Evolutionary conservation across 305 asterid genomes (phyloP), one percentile per base, ranked within the genome.

Genomic region (Lippia alba): DNA sequence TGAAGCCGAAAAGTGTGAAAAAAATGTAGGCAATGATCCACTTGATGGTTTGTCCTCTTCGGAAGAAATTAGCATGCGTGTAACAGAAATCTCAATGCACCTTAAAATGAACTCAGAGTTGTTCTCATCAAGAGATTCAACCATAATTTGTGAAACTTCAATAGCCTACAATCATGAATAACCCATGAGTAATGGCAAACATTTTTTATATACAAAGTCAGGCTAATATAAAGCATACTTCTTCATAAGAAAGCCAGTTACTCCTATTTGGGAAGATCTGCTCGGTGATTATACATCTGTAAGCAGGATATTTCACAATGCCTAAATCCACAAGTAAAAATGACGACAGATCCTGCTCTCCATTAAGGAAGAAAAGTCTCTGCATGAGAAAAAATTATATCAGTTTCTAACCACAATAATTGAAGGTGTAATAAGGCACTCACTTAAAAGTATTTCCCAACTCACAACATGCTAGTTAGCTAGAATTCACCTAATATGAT

Each of bases 291-390:
- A 84, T 84, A 79, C 99, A 92, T 45, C 80, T 90, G 84, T 94
- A 94, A 65, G 85, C 58, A 67, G 99, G 99, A 85, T 90, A 94
- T 65, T 87, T 91, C 74, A 90, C 80, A 63, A 94, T 81, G 77
- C 98, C 99, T 63, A 94, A 77, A 79, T 91, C 98, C 69, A 86
- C 92, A 64, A 94, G 96, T 78, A 90, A 78, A 83, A 94, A 91
- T 24, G 98, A 79, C 5, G 96, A 91, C 64, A 91, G 84, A 78
- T 90, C 92, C 77, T 87, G 98, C 81, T 94, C 99, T 67, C 98
- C 98, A 77, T 90, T 94, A 70, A 90, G 89, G 82, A 94, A 94
- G 87, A 94, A 94, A 80, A 94, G 94, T 84, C 99, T 86, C 99
- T 94, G 86, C 72, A 78, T 33, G 67, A 72, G 75, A 60, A 72